A percentile compares a stretch with the other conserved stretches of the same genome.
These are phyloP conservation scores for Cytidiella melzeri DNA, from an alignment of 768 basidiomycete genomes.

Conservation along the genomic window DNA sequence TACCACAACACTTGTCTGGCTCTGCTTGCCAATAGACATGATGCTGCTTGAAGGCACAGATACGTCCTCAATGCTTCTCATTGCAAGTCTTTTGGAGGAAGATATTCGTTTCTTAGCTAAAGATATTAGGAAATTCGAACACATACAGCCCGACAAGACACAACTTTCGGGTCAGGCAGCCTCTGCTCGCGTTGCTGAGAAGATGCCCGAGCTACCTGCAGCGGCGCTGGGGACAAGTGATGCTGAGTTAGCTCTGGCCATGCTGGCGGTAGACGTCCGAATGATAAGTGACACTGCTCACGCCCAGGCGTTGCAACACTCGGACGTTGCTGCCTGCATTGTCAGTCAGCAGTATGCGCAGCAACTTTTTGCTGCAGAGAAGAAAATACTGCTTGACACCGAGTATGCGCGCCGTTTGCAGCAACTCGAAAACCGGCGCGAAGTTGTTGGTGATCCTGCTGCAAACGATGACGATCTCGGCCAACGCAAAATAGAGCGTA, in stretches of 20 bases:
- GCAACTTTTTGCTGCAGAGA: conserved; percentile 31
- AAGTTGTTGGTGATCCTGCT: conserved; percentile 14
- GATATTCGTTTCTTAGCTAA: conserved; percentile 22
- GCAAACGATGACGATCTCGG: conserved; percentile 32
- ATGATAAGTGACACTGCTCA: conserved; percentile 26
- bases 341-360: conserved; percentile 31
- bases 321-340: conserved; percentile 19
- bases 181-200: conserved; percentile 23
- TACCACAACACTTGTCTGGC: too few species aligned
- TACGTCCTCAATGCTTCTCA: not conserved
- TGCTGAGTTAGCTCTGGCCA: conserved; percentile 26
- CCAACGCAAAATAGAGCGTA: conserved; percentile 20
- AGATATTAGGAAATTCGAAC: conserved; percentile 26
- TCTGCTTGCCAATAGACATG: too few species aligned
- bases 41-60: not conserved
- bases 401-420: conserved; percentile 33
- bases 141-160: conserved; percentile 29
- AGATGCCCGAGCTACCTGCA: conserved; percentile 16
- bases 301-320: conserved; percentile 28
- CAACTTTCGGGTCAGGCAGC: too few species aligned
- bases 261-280: conserved; percentile 24
- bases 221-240: conserved; percentile 1
- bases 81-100: conserved; percentile 28
- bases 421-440: conserved; percentile 24
- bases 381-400: conserved; percentile 29